Base-by-base conservation (phyloP, 2,329 filamentous ascomycete species). In the Coniochaeta pulveracea region DNA sequence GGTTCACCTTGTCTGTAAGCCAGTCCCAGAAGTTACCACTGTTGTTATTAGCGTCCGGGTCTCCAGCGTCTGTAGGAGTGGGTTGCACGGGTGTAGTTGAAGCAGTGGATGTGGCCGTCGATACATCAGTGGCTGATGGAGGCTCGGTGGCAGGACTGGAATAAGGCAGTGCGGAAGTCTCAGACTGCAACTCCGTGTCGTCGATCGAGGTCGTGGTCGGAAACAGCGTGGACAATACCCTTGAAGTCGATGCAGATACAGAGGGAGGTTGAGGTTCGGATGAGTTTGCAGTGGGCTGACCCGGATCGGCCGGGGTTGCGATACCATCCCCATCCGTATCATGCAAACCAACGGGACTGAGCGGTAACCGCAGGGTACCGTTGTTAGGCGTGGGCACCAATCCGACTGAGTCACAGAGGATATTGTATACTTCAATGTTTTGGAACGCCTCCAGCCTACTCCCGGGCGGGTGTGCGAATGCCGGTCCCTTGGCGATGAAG, bases 351-450 rank as follows among this genome's bases (percentile, higher is more conserved):
- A 74, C 50, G 0, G 77, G 64, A 37, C 66, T 67, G 16, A 89
- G 58, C 0, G 83, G 83, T 10, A 89, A 66, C 9, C 78, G 68
- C 5, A 95, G 60, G 0, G 86, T 94, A 32, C 89, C 89, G 49
- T 96, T 96, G 52, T 94, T 95, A 1, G 83, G 73, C 34, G 68
- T 67, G 0, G 86, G 83, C 3, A 51, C 54, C 37, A 96, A 61
- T 10, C 80, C 78, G 17, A 96, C 58, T 1, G 84, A 88, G 56
- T 95, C 88, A 52, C 89, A 95, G 27, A 96, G 58, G 40, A 96
- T 84, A 48, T 94, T 94, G 60, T 96, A 96, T 7, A 96, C 82
- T 48, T 95, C 83, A 38, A 76, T 88, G 43, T 96, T 96, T 72
- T 95, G 88, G 53, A 96, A 96, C 4, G 69, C 64, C 19, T 83